phyloP scores from a whole-genome alignment of 441 rosid genomes.

The Erodium chrysanthum region DNA sequence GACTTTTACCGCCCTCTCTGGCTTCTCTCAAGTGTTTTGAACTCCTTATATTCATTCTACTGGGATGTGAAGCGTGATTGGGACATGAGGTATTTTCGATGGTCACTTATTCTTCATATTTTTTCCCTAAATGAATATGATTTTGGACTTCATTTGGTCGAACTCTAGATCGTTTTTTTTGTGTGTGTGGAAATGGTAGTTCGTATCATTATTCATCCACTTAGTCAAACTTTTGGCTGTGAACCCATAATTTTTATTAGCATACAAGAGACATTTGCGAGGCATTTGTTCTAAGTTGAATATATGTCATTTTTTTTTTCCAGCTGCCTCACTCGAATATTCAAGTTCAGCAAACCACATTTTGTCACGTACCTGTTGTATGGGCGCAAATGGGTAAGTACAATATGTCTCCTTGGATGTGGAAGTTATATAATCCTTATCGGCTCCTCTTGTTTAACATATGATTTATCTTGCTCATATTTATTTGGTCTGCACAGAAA shows the following conservation, averaged over 20 bases:
- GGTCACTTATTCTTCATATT: not conserved
- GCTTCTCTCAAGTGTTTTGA: slow-evolving; percentile 73
- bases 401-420: not conserved
- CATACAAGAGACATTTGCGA: not conserved
- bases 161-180: too few species aligned
- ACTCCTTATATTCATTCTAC: slow-evolving; percentile 75
- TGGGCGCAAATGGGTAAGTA: slow-evolving; percentile 81
- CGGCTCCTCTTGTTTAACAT: too few species aligned
- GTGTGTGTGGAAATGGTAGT: too few species aligned
- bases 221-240: too few species aligned
- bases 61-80: slow-evolving; percentile 93
- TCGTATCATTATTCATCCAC: too few species aligned
- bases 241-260: too few species aligned
- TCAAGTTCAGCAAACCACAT: slow-evolving; percentile 63
- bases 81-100: slow-evolving; percentile 70
- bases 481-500: too few species aligned
- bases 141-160: too few species aligned
- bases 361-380: slow-evolving; percentile 39
- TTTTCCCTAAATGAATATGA: too few species aligned
- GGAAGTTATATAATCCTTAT: too few species aligned
- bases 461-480: too few species aligned
- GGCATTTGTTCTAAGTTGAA: not conserved
- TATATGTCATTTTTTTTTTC: slow-evolving; percentile 7
- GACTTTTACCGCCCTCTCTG: slow-evolving; percentile 74
- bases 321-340: slow-evolving; percentile 78